Percentiles rank a stretch among this genome's conserved stretches.
Evolutionary conservation across 1,284 basidiomycete genomes (phyloP).

Genomic region (Melanopsichium pennsylvanicum): DNA sequence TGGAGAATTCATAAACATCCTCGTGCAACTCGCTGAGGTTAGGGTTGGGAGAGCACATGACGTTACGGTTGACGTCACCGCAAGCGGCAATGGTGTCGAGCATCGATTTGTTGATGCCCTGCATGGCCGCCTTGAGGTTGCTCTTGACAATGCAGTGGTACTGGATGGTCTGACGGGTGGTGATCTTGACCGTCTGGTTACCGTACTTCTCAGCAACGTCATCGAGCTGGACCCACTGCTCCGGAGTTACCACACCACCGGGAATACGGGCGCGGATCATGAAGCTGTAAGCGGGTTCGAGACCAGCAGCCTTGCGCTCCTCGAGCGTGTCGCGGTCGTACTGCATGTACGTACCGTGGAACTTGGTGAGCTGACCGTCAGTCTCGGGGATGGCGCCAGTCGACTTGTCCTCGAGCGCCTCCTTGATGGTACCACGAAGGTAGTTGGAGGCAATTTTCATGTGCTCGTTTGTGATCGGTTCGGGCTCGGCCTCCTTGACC

Average conservation of each 20-base stretch:
- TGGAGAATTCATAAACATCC: conserved; percentile 86
- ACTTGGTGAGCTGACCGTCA: conserved; percentile 96
- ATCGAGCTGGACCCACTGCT: conserved; percentile 96
- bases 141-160: conserved; percentile 98
- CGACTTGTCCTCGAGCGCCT: conserved; percentile 84
- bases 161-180: conserved; percentile 98
- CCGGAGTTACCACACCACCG: conserved; percentile 87
- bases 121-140: conserved; percentile 93
- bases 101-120: conserved; percentile 89
- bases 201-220: conserved; percentile 94
- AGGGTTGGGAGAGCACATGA: conserved; percentile 91
- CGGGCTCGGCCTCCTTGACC: conserved; percentile 89
- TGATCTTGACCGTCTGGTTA: conserved; percentile 94
- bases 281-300: conserved; percentile 95
- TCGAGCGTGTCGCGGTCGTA: conserved; percentile 98
- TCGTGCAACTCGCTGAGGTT: conserved; percentile 82
- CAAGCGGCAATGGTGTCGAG: conserved; percentile 97
- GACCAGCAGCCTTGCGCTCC: conserved; percentile 88
- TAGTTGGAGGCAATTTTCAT: conserved; percentile 97
- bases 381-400: conserved; percentile 89
- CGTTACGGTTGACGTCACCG: conserved; percentile 95
- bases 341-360: conserved; percentile 77
- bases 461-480: conserved; percentile 98
- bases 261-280: conserved; percentile 98
- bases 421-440: conserved; percentile 88